Evolutionary conservation across 2,329 filamentous ascomycete genomes (phyloP).

Genomic region (Colletotrichum simmondsii): DNA sequence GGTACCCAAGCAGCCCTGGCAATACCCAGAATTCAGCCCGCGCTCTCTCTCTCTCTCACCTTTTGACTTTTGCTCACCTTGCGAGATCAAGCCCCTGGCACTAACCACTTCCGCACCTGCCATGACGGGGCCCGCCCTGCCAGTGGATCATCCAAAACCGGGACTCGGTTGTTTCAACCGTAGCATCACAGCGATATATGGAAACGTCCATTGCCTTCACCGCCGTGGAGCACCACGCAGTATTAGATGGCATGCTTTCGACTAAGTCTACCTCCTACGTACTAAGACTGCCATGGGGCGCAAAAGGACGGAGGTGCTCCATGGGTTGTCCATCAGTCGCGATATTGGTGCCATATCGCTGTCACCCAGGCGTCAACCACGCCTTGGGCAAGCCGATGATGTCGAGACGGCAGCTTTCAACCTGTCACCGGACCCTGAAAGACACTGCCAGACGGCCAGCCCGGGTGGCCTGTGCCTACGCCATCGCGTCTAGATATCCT

Average conservation of each 20-base stretch:
- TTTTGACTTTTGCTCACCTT: constrained; percentile 5
- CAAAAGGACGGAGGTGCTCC: not conserved
- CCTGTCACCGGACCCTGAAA: constrained; percentile 27
- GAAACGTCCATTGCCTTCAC: constrained; percentile 29
- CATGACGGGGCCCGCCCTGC: constrained; percentile 21
- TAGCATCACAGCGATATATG: not conserved
- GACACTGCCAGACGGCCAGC: constrained; percentile 21
- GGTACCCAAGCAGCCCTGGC: not conserved
- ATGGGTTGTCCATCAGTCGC: constrained; percentile 8
- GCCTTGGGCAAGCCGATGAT: not conserved
- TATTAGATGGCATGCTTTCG: not conserved
- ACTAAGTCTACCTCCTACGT: not conserved
- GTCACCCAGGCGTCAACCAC: constrained; percentile 13
- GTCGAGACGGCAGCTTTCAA: constrained; percentile 12
- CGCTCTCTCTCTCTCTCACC: not conserved
- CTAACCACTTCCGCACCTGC: not conserved
- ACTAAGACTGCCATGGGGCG: not conserved
- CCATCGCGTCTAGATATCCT: not conserved
- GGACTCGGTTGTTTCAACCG: constrained; percentile 31
- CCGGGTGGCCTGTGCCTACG: constrained; percentile 29
- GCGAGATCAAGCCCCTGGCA: constrained; percentile 5
- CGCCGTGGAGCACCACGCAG: constrained; percentile 22
- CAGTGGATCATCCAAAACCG: constrained; percentile 23
- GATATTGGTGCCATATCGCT: constrained; percentile 20
- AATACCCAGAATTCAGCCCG: not conserved